Evolutionary conservation across 2,329 filamentous ascomycete genomes (phyloP).

Genomic region (Colletotrichum shisoi): DNA sequence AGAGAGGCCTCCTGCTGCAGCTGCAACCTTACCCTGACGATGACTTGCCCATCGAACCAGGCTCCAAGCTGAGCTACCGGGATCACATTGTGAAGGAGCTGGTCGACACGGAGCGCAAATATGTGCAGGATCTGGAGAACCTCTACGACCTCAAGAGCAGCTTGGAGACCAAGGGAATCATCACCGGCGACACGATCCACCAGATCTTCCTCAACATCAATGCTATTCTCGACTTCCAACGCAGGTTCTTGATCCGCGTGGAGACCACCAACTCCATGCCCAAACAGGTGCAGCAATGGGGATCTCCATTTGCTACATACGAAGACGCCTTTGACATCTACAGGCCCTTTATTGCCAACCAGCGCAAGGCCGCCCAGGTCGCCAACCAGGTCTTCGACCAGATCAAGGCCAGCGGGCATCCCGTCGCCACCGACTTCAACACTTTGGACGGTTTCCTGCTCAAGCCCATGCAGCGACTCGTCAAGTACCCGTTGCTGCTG

Average conservation of each 20-base stretch:
- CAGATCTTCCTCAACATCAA: conserved; percentile 98
- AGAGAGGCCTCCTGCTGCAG: conserved; percentile 75
- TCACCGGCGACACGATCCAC: conserved; percentile 89
- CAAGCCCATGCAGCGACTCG: conserved; percentile 94
- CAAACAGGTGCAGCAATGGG: conserved; percentile 84
- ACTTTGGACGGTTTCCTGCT: conserved; percentile 90
- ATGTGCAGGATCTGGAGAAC: conserved; percentile 95
- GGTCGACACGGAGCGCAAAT: conserved; percentile 94
- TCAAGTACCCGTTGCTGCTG: conserved; percentile 91
- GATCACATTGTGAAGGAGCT: conserved; percentile 92
- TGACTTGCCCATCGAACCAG: conserved; percentile 60
- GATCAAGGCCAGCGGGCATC: conserved; percentile 76
- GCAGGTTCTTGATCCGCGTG: conserved; percentile 91
- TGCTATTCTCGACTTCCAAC: conserved; percentile 91
- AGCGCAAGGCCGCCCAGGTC: conserved; percentile 86
- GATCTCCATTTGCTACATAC: conserved; percentile 84
- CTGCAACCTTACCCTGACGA: conserved; percentile 66
- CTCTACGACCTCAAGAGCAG: conserved; percentile 90
- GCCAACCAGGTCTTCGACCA: conserved; percentile 88
- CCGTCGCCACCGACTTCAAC: conserved; percentile 85
- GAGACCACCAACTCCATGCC: conserved; percentile 92
- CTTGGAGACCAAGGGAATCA: conserved; percentile 84
- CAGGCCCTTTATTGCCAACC: conserved; percentile 96
- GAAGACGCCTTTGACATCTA: conserved; percentile 92
- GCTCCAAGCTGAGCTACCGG: conserved; percentile 74